Evolutionary conservation across 1,139 yeast genomes (phyloP).

Genomic region (Zygosaccharomyces pseudobailii): DNA sequence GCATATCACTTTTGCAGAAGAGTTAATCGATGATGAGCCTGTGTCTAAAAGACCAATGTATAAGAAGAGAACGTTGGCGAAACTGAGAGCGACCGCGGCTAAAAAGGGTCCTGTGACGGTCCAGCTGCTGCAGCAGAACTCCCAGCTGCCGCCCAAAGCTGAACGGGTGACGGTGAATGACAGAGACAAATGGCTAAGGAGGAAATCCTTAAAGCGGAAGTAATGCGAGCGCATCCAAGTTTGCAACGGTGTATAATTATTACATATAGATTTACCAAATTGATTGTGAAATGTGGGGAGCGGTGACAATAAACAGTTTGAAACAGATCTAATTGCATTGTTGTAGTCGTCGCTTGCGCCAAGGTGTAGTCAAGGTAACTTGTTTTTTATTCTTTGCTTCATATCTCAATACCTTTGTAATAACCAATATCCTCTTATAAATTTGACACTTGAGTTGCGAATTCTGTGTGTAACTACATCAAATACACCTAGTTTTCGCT

Average conservation of each 20-base stretch:
- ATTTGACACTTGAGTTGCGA: background rate
- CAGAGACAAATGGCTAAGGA: conserved; percentile 56
- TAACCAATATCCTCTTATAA: background rate
- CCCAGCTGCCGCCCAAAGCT: conserved; percentile 40
- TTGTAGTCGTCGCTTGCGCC: too few species aligned
- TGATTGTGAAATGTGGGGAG: background rate
- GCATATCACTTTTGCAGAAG: conserved; percentile 33
- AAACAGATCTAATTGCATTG: too few species aligned
- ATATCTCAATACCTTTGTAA: background rate
- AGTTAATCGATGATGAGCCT: conserved; percentile 18
- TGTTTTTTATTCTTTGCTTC: too few species aligned
- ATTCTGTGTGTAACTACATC: too few species aligned
- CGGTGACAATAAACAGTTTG: too few species aligned
- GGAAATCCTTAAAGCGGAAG: conserved; percentile 43
- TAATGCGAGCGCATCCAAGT: conserved; percentile 9
- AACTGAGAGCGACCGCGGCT: conserved; percentile 37
- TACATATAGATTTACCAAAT: background rate
- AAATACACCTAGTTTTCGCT: background rate
- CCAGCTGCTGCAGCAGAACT: conserved; percentile 16
- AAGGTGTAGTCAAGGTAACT: too few species aligned
- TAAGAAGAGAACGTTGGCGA: conserved; percentile 43
- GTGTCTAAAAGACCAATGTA: conserved; percentile 33
- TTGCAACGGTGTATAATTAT: background rate
- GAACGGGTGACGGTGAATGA: conserved; percentile 41
- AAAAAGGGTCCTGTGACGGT: conserved; percentile 58